phyloP scores from a whole-genome alignment of 306 rosid genomes.

The Cicer pinnatifidum region DNA sequence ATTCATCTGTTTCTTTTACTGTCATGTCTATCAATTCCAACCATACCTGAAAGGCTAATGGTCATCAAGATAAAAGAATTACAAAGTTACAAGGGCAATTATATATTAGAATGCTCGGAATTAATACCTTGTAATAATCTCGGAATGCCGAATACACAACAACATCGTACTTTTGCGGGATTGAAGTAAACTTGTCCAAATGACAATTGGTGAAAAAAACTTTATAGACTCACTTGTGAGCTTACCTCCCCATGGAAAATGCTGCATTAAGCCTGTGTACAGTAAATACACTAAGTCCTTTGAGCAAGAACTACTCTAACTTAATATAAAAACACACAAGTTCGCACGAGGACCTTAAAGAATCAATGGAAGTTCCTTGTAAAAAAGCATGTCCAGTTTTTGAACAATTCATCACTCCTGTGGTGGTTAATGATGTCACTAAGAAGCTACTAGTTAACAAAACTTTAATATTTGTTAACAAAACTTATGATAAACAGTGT shows the following conservation, averaged over 20 bases:
- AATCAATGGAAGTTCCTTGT: conserved; percentile 2
- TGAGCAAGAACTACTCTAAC: conserved; percentile 44
- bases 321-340: conserved; percentile 6
- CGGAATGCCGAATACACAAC: conserved; percentile 67
- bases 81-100: conserved; percentile 8
- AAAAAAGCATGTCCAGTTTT: conserved; percentile 24
- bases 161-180: conserved; percentile 56
- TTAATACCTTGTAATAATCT: conserved; percentile 87
- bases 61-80: not conserved
- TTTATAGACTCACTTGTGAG: conserved; percentile 82
- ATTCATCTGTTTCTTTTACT: conserved; percentile 58
- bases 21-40: conserved; percentile 60
- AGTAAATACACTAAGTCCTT: conserved; percentile 51
- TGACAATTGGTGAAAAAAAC: conserved; percentile 91
- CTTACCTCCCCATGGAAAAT: conserved; percentile 98
- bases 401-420: conserved; percentile 2
- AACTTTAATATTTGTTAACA: not conserved
- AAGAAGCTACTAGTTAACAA: conserved; percentile 4
- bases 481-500: too few species aligned
- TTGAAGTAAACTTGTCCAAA: conserved; percentile 86
- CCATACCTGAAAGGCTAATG: conserved; percentile 64
- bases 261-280: conserved; percentile 82
- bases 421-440: conserved; percentile 10
- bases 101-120: conserved; percentile 17
- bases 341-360: not conserved